Evolutionary conservation across 805 yeast species (phyloP).

Genomic region (Candida railenensis): DNA sequence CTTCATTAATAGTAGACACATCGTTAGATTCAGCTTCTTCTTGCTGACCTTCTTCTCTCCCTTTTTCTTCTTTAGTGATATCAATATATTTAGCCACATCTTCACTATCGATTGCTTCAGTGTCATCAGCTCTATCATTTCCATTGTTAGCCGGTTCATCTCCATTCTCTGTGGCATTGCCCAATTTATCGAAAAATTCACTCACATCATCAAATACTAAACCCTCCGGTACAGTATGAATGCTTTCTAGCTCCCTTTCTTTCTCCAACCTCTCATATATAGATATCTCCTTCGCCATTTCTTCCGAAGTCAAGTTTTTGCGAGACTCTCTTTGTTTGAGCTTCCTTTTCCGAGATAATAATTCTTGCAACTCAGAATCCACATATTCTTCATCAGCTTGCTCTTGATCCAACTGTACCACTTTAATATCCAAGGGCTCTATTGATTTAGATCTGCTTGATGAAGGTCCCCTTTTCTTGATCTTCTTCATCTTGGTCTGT

Average conservation of each 20-base stretch:
- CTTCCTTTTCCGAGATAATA: conserved; percentile 18
- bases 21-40: not conserved
- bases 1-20: no score
- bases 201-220: conserved; percentile 43
- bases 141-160: not conserved
- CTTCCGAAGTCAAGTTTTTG: conserved; percentile 26
- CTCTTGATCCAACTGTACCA: conserved; percentile 30
- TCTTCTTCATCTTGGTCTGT: conserved; percentile 39
- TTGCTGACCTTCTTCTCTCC: not conserved
- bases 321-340: conserved; percentile 26
- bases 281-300: conserved; percentile 39
- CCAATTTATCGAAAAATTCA: conserved; percentile 28
- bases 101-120: not conserved
- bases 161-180: not conserved
- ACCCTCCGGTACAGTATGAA: not conserved
- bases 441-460: conserved; percentile 22
- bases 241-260: conserved; percentile 14
- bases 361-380: conserved; percentile 20
- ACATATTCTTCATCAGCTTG: conserved; percentile 29
- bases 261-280: conserved; percentile 17
- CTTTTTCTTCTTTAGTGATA: not conserved
- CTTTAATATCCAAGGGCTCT: conserved; percentile 27
- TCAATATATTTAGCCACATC: not conserved
- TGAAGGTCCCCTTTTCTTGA: conserved; percentile 39
- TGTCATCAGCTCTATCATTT: not conserved